phyloP scores from a whole-genome alignment of 2,329 filamentous ascomycete species.

The Helotiales sp. region DNA sequence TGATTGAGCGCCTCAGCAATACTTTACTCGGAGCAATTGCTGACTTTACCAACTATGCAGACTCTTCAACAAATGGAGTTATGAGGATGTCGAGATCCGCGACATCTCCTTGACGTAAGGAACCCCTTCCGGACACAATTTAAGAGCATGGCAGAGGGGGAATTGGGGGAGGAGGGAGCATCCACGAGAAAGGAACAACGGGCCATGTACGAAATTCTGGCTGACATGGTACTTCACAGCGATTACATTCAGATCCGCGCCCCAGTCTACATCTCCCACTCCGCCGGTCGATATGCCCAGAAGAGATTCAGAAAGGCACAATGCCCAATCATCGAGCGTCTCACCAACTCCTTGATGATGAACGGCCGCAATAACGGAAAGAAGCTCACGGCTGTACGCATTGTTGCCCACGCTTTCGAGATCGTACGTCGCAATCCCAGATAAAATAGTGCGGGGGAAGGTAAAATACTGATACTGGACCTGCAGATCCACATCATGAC shows the following conservation, averaged over 20 bases:
- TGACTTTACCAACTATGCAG: not conserved
- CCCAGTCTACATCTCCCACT: constrained; percentile 99
- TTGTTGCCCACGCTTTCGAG: constrained; percentile 98
- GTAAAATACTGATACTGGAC: constrained; percentile 10
- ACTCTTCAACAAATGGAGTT: constrained; percentile 99
- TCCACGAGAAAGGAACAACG: constrained; percentile 5
- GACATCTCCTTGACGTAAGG: constrained; percentile 99
- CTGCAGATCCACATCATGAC: constrained; percentile 98
- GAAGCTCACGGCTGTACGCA: constrained; percentile 99
- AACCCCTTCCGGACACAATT: constrained; percentile 34
- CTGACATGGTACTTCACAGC: constrained; percentile 59
- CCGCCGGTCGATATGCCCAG: constrained; percentile 95
- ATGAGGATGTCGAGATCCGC: constrained; percentile 99
- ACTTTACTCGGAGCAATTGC: not conserved
- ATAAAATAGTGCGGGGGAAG: constrained; percentile 2
- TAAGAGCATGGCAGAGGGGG: constrained; percentile 33
- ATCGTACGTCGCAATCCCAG: constrained; percentile 72
- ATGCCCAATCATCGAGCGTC: constrained; percentile 99
- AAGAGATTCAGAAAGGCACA: constrained; percentile 99
- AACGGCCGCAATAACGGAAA: constrained; percentile 99
- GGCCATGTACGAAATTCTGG: constrained; percentile 23
- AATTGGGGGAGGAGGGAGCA: not conserved
- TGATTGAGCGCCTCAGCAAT: not conserved
- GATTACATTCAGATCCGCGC: constrained; percentile 99
- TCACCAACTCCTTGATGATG: constrained; percentile 99